phyloP scores from a whole-genome alignment of 192 early-diverging fungal genomes.

The Jimgerdemannia lactiflua region DNA sequence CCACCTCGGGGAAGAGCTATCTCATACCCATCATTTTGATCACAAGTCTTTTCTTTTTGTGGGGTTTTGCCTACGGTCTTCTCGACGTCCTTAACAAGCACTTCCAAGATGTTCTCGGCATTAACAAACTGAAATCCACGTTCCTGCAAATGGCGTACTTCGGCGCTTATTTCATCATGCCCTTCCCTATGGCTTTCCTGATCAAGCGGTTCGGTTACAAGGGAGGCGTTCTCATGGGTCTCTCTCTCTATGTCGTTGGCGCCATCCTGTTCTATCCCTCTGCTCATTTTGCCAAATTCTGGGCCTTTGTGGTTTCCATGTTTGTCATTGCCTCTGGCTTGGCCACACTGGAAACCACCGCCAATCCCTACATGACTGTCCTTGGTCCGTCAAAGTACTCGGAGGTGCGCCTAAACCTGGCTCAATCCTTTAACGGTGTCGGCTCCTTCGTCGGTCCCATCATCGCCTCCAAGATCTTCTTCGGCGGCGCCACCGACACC shows the following conservation, averaged over 20 bases:
- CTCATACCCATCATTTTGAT: conserved; percentile 8
- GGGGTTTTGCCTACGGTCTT: conserved; percentile 35
- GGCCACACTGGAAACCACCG: conserved; percentile 29
- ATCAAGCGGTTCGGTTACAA: conserved; percentile 28
- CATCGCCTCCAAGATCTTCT: conserved; percentile 32
- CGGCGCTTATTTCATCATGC: conserved; percentile 30
- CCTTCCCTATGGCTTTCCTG: conserved; percentile 18
- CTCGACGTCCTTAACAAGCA: conserved; percentile 34
- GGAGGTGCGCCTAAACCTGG: conserved; percentile 24
- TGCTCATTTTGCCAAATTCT: conserved; percentile 15
- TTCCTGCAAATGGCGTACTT: conserved; percentile 34
- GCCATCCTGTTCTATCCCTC: conserved; percentile 28
- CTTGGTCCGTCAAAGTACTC: conserved; percentile 15
- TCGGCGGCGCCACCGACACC: conserved; percentile 12
- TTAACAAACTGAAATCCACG: conserved; percentile 28
- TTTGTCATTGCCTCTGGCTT: conserved; percentile 36
- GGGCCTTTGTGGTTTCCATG: conserved; percentile 27
- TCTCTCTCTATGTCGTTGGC: conserved; percentile 24
- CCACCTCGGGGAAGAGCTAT: conserved; percentile 4
- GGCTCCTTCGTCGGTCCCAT: conserved; percentile 23
- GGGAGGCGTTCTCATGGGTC: conserved; percentile 25
- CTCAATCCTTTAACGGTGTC: conserved; percentile 32
- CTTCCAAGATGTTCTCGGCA: conserved; percentile 26
- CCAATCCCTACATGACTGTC: conserved; percentile 30
- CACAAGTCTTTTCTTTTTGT: conserved; percentile 31